phyloP scores from a whole-genome alignment of 805 yeast species.

The Starmerella sp. region DNA sequence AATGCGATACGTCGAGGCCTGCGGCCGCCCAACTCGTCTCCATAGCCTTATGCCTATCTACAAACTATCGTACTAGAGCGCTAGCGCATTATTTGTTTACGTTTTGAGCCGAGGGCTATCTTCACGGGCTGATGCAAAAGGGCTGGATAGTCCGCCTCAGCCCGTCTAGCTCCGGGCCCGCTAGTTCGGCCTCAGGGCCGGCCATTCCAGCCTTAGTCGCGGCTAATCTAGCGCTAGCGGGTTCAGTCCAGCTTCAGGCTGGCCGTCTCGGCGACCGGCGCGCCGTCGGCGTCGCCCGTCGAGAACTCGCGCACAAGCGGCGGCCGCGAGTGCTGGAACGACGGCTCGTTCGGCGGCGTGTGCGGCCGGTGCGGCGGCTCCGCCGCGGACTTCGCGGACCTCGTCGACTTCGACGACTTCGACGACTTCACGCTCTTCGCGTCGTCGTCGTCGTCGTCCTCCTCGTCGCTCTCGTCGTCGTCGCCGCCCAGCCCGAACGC shows the following conservation, averaged over 20 bases:
- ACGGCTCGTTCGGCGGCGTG: slow-evolving; percentile 19
- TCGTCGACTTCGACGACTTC: neutral
- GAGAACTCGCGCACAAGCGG: slow-evolving; percentile 16
- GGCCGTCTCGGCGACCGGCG: neutral
- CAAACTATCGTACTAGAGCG: too few relatives aligned
- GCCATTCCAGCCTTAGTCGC: too few relatives aligned
- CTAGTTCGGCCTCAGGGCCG: neutral
- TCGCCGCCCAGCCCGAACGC: slow-evolving; percentile 16
- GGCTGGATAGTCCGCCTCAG: too few relatives aligned
- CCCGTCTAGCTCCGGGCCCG: too few relatives aligned
- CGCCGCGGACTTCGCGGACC: neutral
- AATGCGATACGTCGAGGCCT: too few relatives aligned
- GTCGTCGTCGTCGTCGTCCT: slow-evolving; percentile 7
- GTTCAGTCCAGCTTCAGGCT: neutral
- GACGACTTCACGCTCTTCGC: neutral
- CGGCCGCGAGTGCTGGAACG: slow-evolving; percentile 13
- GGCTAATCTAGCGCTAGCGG: too few relatives aligned
- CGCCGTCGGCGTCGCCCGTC: slow-evolving; percentile 12
- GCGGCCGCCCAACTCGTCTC: too few relatives aligned
- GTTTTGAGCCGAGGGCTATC: too few relatives aligned
- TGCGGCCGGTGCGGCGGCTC: slow-evolving; percentile 12
- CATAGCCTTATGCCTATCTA: too few relatives aligned
- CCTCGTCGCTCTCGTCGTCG: slow-evolving; percentile 14
- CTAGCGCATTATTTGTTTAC: too few relatives aligned
- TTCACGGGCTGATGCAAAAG: too few relatives aligned